Percentiles rank a stretch among this genome's conserved stretches.
Conservation (phyloP, 2,329 filamentous ascomycete species). For the Lachnellula cervina region DNA sequence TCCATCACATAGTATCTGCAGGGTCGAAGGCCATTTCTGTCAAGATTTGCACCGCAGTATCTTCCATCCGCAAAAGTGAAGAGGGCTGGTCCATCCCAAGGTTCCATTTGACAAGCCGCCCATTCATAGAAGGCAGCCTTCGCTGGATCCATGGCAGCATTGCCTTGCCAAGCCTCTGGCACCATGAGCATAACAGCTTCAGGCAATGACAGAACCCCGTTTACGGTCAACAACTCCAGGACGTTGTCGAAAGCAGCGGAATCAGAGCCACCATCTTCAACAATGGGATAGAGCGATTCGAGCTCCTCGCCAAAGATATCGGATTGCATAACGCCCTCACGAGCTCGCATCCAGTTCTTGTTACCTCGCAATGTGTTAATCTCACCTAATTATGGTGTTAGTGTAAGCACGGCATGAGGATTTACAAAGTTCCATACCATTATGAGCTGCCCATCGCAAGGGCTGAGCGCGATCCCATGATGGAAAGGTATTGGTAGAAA, state of each 20-base stretch:
- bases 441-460: conserved; percentile 93
- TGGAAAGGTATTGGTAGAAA: conserved; percentile 97
- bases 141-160: conserved; percentile 83
- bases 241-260: conserved; percentile 98
- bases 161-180: conserved; percentile 96
- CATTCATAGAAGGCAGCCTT: conserved; percentile 98
- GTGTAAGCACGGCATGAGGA: conserved; percentile 22
- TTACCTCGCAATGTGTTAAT: conserved; percentile 97
- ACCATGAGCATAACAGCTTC: conserved; percentile 99
- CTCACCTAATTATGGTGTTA: conserved; percentile 51
- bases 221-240: conserved; percentile 87
- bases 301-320: conserved; percentile 89
- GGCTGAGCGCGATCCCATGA: conserved; percentile 98
- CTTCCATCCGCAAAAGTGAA: conserved; percentile 97
- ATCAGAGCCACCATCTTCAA: conserved; percentile 94
- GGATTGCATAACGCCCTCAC: conserved; percentile 91
- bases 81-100: conserved; percentile 93
- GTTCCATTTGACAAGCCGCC: conserved; percentile 98
- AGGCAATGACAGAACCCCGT: conserved; percentile 88
- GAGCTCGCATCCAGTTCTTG: conserved; percentile 99
- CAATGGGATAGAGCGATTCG: conserved; percentile 84
- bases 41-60: conserved; percentile 94
- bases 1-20: conserved; percentile 97
- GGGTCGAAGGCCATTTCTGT: conserved; percentile 89
- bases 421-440: conserved; percentile 52